Percentiles rank a stretch among this genome's conserved stretches.
Conservation (phyloP, 2,329 filamentous ascomycete species). For the Claviceps maximensis region DNA sequence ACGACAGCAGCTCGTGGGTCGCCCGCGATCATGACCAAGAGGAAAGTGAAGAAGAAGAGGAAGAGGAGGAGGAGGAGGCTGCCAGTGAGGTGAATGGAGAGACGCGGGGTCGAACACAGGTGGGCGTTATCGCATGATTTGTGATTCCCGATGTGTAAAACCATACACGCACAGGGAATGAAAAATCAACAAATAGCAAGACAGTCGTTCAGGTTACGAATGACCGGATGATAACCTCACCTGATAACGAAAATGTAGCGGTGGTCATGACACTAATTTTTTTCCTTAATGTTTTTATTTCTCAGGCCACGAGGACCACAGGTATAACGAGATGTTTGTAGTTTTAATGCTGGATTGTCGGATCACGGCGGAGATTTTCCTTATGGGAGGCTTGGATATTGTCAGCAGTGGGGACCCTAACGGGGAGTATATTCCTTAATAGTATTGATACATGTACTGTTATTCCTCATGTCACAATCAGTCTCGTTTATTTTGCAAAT, state of each 20-base stretch:
- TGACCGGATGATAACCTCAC: background rate
- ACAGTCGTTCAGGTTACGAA: background rate
- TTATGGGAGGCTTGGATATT: slow-evolving; percentile 11
- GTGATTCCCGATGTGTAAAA: background rate
- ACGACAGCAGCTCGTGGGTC: slow-evolving; percentile 76
- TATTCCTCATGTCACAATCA: slow-evolving; percentile 10
- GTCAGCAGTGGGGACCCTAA: slow-evolving; percentile 7
- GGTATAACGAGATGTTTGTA: slow-evolving; percentile 13
- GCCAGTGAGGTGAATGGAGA: slow-evolving; percentile 43
- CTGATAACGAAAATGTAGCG: background rate
- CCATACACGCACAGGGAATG: background rate
- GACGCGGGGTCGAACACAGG: slow-evolving; percentile 41
- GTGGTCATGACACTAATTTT: slow-evolving; percentile 7
- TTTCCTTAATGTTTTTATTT: background rate
- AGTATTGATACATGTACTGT: slow-evolving; percentile 16
- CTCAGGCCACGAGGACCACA: slow-evolving; percentile 1
- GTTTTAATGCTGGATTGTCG: slow-evolving; percentile 9
- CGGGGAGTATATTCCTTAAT: slow-evolving; percentile 3
- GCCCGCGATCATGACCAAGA: slow-evolving; percentile 54
- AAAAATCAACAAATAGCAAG: background rate
- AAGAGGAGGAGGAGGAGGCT: slow-evolving; percentile 46
- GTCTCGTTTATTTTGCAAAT: no score
- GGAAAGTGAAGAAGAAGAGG: slow-evolving; percentile 49
- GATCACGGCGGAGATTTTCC: slow-evolving; percentile 1
- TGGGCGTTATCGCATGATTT: slow-evolving; percentile 32